These are phyloP conservation scores for Elongisporangium anandrum DNA, from an alignment of 352 stramenopile species.

Conservation along the genomic window DNA sequence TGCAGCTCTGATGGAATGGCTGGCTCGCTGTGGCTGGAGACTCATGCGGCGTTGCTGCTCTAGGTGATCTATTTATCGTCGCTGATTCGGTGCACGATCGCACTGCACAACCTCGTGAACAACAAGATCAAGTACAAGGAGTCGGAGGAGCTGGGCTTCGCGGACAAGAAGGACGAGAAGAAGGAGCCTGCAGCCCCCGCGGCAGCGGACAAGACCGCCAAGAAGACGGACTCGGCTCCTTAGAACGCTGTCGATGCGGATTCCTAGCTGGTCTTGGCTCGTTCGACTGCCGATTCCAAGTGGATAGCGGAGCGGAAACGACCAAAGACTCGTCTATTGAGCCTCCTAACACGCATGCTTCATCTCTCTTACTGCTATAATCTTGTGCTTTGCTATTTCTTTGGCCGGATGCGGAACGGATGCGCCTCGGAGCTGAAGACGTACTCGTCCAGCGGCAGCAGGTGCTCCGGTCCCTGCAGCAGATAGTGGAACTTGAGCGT, in stretches of 20 bases:
- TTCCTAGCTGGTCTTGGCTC: too few species aligned
- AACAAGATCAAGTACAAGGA: constrained; percentile 99
- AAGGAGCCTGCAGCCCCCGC: constrained; percentile 20
- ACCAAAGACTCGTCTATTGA: background rate
- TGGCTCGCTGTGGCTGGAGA: background rate
- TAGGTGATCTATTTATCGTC: constrained; percentile 97
- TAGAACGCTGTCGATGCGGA: constrained; percentile 19
- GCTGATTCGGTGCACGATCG: constrained; percentile 97
- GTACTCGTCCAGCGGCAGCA: constrained; percentile 92
- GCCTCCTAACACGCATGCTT: background rate
- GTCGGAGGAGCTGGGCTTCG: constrained; percentile 68
- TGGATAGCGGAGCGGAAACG: background rate
- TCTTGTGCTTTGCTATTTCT: background rate
- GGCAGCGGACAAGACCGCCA: constrained; percentile 20
- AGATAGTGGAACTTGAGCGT: constrained; percentile 99
- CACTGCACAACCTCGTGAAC: constrained; percentile 98
- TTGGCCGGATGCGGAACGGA: constrained; percentile 61
- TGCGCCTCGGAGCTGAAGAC: constrained; percentile 97
- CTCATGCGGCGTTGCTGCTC: constrained; percentile 4
- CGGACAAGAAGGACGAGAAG: constrained; percentile 69
- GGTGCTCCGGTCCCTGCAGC: constrained; percentile 74
- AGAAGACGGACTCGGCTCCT: constrained; percentile 38
- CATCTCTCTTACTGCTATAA: background rate
- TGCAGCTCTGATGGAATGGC: constrained; percentile 8
- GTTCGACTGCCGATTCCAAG: too few species aligned